These are phyloP conservation scores for Suillus americanus DNA, from an alignment of 768 basidiomycete genomes.

Conservation along the genomic window DNA sequence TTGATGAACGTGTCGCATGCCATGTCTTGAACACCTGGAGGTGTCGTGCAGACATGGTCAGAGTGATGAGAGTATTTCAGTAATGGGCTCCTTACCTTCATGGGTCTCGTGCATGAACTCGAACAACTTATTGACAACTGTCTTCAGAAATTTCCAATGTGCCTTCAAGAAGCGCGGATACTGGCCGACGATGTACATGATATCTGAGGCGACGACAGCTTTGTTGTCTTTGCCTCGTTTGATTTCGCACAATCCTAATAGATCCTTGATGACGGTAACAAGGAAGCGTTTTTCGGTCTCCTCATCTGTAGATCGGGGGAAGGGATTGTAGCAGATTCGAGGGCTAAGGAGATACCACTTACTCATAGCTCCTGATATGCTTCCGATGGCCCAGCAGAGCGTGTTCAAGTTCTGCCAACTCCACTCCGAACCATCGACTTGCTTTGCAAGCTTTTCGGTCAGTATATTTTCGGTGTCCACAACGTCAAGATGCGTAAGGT, in stretches of 20 bases:
- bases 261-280: slow-evolving; percentile 98
- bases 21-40: slow-evolving; percentile 96
- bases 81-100: slow-evolving; percentile 56
- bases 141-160: slow-evolving; percentile 99
- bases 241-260: slow-evolving; percentile 96
- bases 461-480: slow-evolving; percentile 95
- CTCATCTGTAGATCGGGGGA: slow-evolving; percentile 61
- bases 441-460: slow-evolving; percentile 95
- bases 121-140: slow-evolving; percentile 98
- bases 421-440: slow-evolving; percentile 98
- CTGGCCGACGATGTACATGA: slow-evolving; percentile 99
- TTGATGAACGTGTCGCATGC: slow-evolving; percentile 99
- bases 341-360: slow-evolving; percentile 32
- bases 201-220: slow-evolving; percentile 94
- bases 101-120: slow-evolving; percentile 99
- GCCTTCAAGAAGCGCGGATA: slow-evolving; percentile 99
- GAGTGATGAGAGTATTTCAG: slow-evolving; percentile 17
- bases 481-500: slow-evolving; percentile 96
- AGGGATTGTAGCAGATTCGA: slow-evolving; percentile 1
- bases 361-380: slow-evolving; percentile 99
- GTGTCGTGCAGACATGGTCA: slow-evolving; percentile 2
- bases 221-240: slow-evolving; percentile 99
- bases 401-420: slow-evolving; percentile 99
- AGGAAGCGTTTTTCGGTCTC: slow-evolving; percentile 99
- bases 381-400: slow-evolving; percentile 99